Conservation (phyloP, 257 asterid species). For the Rehmannia glutinosa region DNA sequence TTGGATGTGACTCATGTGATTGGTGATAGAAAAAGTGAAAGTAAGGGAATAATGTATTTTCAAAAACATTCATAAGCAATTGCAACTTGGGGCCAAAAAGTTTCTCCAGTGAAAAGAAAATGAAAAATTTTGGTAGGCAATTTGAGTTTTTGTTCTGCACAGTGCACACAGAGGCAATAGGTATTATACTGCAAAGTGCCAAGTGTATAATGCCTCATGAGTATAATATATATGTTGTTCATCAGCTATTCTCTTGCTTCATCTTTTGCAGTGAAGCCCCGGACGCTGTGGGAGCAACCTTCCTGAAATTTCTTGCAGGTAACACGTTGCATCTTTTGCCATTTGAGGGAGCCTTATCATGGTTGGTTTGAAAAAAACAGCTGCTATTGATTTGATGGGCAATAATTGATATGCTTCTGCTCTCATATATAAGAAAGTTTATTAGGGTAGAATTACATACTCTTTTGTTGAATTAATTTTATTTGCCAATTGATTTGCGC, state of each 20-base stretch:
- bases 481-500: not conserved
- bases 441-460: not conserved
- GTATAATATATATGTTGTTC: constrained; percentile 6
- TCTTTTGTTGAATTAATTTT: not conserved
- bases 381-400: too few relatives aligned
- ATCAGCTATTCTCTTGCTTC: constrained; percentile 16
- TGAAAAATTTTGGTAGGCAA: too few relatives aligned
- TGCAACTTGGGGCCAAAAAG: too few relatives aligned
- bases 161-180: not conserved
- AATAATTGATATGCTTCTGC: too few relatives aligned
- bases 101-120: too few relatives aligned
- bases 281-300: constrained; percentile 82
- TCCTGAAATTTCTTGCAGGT: constrained; percentile 91
- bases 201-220: not conserved
- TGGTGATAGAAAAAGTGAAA: too few relatives aligned
- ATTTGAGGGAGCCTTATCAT: not conserved
- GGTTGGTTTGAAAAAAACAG: not conserved
- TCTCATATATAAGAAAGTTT: not conserved
- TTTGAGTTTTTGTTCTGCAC: not conserved
- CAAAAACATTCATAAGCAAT: too few relatives aligned
- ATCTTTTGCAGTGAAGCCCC: constrained; percentile 78
- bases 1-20: too few relatives aligned
- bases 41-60: too few relatives aligned
- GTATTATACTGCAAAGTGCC: too few relatives aligned
- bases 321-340: constrained; percentile 19